Conservation (phyloP, 768 basidiomycete species). For the Lentinula boryana region DNA sequence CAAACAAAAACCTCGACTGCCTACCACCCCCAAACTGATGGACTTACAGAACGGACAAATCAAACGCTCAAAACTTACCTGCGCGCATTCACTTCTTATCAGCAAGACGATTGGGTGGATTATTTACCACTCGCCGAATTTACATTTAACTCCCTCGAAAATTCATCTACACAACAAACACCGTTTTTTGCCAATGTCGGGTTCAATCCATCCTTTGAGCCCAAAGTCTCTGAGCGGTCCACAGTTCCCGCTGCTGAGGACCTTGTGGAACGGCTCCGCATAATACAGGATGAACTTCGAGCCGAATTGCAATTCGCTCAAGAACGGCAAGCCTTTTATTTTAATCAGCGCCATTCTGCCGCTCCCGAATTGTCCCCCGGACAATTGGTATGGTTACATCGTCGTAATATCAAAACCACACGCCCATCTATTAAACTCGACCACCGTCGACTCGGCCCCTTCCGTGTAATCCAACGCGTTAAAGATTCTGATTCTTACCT, state of each 20-base stretch:
- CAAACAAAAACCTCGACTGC: constrained; percentile 23
- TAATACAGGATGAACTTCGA: constrained; percentile 11
- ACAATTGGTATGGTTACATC: constrained; percentile 12
- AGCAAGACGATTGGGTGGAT: constrained; percentile 38
- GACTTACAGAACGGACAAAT: constrained; percentile 29
- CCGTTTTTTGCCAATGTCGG: constrained; percentile 31
- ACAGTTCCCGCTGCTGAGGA: background rate
- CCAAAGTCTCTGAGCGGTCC: too few relatives aligned
- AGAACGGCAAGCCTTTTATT: background rate
- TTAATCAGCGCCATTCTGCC: background rate
- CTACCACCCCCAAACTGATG: constrained; percentile 39
- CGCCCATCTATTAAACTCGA: constrained; percentile 21
- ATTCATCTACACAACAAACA: constrained; percentile 25
- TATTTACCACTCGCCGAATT: constrained; percentile 35
- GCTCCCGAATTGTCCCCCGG: constrained; percentile 7
- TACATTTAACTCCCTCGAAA: constrained; percentile 29
- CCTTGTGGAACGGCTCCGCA: constrained; percentile 3
- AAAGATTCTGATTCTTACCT: background rate
- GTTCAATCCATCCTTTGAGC: too few relatives aligned
- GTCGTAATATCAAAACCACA: constrained; percentile 17
- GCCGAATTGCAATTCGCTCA: constrained; percentile 12
- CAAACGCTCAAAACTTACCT: constrained; percentile 30
- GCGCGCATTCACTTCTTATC: constrained; percentile 24
- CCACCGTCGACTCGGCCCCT: constrained; percentile 13
- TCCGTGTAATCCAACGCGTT: constrained; percentile 3